phyloP scores from a whole-genome alignment of 768 basidiomycete species.

The Tulasnella sp. region DNA sequence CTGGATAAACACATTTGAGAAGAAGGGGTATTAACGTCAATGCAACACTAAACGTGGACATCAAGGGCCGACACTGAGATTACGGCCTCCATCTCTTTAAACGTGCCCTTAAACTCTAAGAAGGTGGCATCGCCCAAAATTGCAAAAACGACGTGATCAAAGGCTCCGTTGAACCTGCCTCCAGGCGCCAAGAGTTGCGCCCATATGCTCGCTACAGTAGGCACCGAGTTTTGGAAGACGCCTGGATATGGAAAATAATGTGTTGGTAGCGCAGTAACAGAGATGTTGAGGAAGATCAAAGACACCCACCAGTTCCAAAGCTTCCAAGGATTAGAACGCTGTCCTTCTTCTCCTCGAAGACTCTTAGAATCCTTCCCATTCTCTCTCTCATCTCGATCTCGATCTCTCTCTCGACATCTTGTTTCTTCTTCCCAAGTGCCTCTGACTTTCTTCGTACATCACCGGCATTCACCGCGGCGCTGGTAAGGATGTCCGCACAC shows the following conservation, averaged over 20 bases:
- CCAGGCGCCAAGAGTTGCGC: constrained; percentile 42
- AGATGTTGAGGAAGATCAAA: neutral
- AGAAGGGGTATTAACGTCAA: too few relatives aligned
- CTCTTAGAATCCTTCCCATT: constrained; percentile 53
- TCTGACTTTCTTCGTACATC: constrained; percentile 28
- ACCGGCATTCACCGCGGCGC: constrained; percentile 65
- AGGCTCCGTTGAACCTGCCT: constrained; percentile 43
- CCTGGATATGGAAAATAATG: constrained; percentile 27
- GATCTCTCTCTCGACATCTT: constrained; percentile 33
- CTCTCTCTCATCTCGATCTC: constrained; percentile 51
- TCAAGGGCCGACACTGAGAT: neutral
- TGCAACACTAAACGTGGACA: too few relatives aligned
- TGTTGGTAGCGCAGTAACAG: neutral
- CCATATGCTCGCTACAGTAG: constrained; percentile 51
- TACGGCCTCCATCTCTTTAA: constrained; percentile 21
- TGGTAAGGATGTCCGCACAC: constrained; percentile 54
- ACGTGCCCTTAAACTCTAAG: constrained; percentile 31
- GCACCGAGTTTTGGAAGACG: constrained; percentile 56
- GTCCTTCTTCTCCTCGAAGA: constrained; percentile 52
- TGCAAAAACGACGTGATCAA: constrained; percentile 56
- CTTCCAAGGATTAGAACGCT: constrained; percentile 55
- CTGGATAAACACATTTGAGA: too few relatives aligned
- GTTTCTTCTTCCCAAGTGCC: constrained; percentile 17
- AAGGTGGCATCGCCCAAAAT: constrained; percentile 45
- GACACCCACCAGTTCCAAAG: constrained; percentile 44